Evolutionary conservation across 2,329 filamentous ascomycete species (phyloP).

Genomic region (Trichoderma breve): DNA sequence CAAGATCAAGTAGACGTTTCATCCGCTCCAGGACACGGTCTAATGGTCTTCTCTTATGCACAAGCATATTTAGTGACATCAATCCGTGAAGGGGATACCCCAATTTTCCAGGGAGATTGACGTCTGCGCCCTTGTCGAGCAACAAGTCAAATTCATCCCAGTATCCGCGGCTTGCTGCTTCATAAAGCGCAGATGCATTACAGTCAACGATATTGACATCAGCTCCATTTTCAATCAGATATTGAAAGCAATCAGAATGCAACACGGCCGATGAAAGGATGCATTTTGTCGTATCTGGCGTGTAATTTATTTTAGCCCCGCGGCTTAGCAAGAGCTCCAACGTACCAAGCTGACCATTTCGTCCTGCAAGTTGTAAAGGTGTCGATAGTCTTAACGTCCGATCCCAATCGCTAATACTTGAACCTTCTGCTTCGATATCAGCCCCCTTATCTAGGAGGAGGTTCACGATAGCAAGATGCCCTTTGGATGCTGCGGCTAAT

Average conservation of each 20-base stretch:
- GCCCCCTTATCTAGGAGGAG: neutral
- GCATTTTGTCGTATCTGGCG: neutral
- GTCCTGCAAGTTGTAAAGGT: neutral
- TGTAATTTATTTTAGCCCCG: neutral
- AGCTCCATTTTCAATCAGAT: neutral
- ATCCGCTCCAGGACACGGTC: neutral
- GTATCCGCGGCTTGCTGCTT: too few relatives aligned
- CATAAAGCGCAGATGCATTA: neutral
- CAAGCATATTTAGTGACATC: neutral
- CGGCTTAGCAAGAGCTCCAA: neutral
- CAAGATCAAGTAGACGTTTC: neutral
- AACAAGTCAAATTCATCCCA: neutral
- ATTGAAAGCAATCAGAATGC: neutral
- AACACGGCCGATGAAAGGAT: fast-evolving
- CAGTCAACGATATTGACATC: neutral
- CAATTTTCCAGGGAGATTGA: neutral
- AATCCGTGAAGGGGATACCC: neutral
- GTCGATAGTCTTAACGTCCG: neutral
- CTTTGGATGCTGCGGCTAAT: neutral
- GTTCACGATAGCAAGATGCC: neutral
- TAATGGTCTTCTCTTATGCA: too few relatives aligned
- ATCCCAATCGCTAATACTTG: neutral
- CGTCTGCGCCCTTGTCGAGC: neutral
- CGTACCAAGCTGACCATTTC: neutral
- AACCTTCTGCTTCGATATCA: neutral